These are phyloP conservation scores for Podila epigama DNA, from an alignment of 192 early-diverging fungal genomes.

Conservation along the genomic window DNA sequence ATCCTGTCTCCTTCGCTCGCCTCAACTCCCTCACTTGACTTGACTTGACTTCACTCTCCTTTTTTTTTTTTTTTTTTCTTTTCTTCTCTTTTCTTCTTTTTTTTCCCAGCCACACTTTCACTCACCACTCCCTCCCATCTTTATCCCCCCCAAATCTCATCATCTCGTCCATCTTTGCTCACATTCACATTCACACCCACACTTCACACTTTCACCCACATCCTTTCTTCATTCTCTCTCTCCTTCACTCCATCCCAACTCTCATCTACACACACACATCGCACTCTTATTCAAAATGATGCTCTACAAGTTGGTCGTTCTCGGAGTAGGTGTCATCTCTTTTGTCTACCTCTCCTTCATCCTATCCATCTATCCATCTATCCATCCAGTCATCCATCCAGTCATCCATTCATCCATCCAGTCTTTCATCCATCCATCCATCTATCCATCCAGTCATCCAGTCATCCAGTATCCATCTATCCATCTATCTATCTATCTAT, in stretches of 20 bases:
- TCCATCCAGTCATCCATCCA: background rate
- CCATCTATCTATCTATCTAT: background rate
- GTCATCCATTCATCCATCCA: background rate
- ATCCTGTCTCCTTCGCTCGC: background rate
- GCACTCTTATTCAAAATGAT: conserved; percentile 44
- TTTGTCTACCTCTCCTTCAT: background rate
- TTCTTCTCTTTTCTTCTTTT: background rate
- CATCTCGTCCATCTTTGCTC: background rate
- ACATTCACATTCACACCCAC: background rate
- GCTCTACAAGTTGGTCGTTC: conserved; percentile 93
- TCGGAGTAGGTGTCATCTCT: conserved; percentile 37
- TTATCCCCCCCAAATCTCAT: background rate
- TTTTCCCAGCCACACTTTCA: background rate
- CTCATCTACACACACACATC: conserved; percentile 1
- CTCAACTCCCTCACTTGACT: background rate
- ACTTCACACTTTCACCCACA: background rate
- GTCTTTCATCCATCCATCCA: background rate
- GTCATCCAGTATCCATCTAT: background rate
- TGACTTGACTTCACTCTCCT: background rate
- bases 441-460: background rate
- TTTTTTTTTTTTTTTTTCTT: background rate
- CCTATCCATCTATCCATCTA: background rate
- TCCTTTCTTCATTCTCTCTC: background rate
- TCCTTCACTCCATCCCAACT: background rate
- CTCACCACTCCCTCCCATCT: background rate